Percentiles rank a stretch among this genome's conserved stretches.
These are phyloP conservation scores for Hemisphaericaspora subhashii DNA, from an alignment of 1,139 yeast species.

Conservation along the genomic window DNA sequence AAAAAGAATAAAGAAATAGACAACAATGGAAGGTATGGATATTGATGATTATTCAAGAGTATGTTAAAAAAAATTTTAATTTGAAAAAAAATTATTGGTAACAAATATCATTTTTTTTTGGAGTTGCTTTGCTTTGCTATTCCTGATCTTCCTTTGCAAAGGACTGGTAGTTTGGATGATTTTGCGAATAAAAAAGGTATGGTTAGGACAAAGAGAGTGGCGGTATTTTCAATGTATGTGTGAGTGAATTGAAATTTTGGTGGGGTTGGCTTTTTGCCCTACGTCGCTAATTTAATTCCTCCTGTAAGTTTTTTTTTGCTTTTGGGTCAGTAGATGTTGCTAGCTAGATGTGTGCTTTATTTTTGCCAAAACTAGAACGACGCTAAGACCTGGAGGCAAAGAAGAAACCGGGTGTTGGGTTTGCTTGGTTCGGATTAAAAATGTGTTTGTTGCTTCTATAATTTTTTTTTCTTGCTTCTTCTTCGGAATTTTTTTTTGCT, in stretches of 20 bases:
- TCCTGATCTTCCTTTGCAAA: conserved; percentile 1
- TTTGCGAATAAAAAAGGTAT: not conserved
- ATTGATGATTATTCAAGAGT: conserved; percentile 57
- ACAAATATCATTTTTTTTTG: conserved; percentile 6
- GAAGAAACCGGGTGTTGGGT: not conserved
- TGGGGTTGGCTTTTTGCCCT: no score
- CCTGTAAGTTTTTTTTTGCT: not conserved
- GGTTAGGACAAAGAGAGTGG: no score
- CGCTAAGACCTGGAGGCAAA: not conserved
- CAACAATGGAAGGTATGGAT: conserved; percentile 51
- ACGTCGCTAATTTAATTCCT: no score
- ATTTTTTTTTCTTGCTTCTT: conserved; percentile 3
- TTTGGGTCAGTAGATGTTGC: not conserved
- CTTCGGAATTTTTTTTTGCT: conserved; percentile 18
- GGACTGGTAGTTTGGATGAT: conserved; percentile 1
- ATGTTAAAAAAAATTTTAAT: conserved; percentile 24
- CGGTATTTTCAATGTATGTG: no score
- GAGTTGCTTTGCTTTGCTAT: not conserved
- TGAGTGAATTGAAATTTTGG: no score
- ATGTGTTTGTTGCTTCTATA: conserved; percentile 5
- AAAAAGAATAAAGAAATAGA: not conserved
- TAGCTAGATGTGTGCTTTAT: not conserved
- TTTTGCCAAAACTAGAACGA: not conserved
- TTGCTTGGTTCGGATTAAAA: not conserved
- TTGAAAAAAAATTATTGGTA: conserved; percentile 8